Evolutionary conservation across 1,139 yeast species (phyloP), one percentile per base, ranked within the genome.

Genomic region (Yamadazyma spencermartinsiae): DNA sequence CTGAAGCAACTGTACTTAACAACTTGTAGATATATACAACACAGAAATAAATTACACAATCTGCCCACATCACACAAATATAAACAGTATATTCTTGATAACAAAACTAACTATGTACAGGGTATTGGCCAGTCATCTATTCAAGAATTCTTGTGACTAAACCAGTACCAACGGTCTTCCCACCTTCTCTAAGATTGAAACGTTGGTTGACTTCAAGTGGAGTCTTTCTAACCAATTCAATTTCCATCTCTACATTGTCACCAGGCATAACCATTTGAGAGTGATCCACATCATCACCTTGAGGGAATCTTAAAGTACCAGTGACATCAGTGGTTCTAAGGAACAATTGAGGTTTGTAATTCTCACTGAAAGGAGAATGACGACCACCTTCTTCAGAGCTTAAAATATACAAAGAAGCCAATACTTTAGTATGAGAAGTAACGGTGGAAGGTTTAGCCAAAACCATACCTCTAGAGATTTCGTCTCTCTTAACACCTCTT

Each of bases 361-460:
- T 86, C 71, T 85, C 88, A 62, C 95, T 92, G 68, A 92, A 94
- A 50, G 96, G 94, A 50, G 96, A 86, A 76, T 88, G 96, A 75
- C 99, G 92, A 60, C 99, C 99, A 79, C 98, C 98, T 76, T 92
- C 99, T 65, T 92, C 98, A 70, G 88, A 85, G 61, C 95, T 79
- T 65, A 94, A 79, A 51, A 90, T 82, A 72, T 92, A 92, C 63
- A 92, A 72, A 38, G 98, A 90, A 47, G 96, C 94, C 65, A 92
- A 80, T 76, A 92, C 81, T 75, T 87, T 89, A 68, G 85, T 82
- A 82, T 90, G 96, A 45, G 98, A 86, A 69, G 87, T 82, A 58
- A 90, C 87, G 51, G 95, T 74, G 52, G 88, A 90, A 56, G 96
- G 92, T 76, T 89, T 89, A 60, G 95, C 85, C 60, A 90, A 75